Evolutionary conservation across 805 yeast genomes (phyloP).

Genomic region (Millerago galiae): DNA sequence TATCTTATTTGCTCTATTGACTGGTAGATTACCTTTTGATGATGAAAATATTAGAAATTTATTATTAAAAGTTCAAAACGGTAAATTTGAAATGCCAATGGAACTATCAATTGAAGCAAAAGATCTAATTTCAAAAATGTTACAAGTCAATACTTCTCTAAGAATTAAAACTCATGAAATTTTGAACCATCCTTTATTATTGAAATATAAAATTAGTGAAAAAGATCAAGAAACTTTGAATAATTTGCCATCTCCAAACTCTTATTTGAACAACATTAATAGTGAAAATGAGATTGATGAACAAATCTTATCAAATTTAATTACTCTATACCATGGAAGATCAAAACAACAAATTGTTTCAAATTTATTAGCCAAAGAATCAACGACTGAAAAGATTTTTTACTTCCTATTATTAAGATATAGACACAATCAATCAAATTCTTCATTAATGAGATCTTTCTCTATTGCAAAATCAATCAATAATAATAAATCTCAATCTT

Average conservation of each 20-base stretch:
- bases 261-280: constrained; percentile 19
- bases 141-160: constrained; percentile 62
- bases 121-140: constrained; percentile 57
- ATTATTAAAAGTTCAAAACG: constrained; percentile 69
- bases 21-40: constrained; percentile 80
- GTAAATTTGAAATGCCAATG: constrained; percentile 66
- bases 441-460: constrained; percentile 24
- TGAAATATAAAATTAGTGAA: constrained; percentile 44
- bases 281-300: constrained; percentile 51
- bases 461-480: constrained; percentile 26
- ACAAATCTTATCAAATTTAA: constrained; percentile 68
- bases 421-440: constrained; percentile 54
- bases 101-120: constrained; percentile 59
- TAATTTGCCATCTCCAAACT: constrained; percentile 26
- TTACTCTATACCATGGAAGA: constrained; percentile 79
- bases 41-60: constrained; percentile 72
- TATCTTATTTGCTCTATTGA: constrained; percentile 67
- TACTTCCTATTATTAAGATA: constrained; percentile 70
- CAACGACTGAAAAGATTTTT: constrained; percentile 73
- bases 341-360: constrained; percentile 48
- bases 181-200: constrained; percentile 69
- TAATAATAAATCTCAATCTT: constrained; percentile 9
- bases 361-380: constrained; percentile 47
- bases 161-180: constrained; percentile 67
- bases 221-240: constrained; percentile 21